These are phyloP conservation scores for Moricandia moricandioides DNA, from an alignment of 345 rosid species.

Conservation along the genomic window DNA sequence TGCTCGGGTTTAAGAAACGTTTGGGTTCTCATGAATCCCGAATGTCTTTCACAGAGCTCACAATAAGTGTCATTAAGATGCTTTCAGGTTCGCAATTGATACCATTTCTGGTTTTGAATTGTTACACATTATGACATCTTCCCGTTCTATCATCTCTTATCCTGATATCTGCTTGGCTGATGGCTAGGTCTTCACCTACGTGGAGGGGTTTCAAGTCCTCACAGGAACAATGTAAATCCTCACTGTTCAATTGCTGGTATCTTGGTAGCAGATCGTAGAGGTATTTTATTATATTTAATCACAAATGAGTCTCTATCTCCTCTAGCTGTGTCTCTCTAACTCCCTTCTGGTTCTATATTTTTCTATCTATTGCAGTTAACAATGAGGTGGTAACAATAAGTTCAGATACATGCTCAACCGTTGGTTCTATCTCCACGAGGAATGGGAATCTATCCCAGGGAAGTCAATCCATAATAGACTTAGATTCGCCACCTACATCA, in stretches of 20 bases:
- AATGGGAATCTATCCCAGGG: constrained; percentile 48
- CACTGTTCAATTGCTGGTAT: constrained; percentile 41
- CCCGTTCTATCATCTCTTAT: constrained; percentile 19
- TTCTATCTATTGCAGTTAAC: constrained; percentile 48
- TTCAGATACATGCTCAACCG: constrained; percentile 48
- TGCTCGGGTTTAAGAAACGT: constrained; percentile 69
- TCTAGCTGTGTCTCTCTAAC: constrained; percentile 6
- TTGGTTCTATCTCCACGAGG: constrained; percentile 43
- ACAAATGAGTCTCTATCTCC: constrained; percentile 7
- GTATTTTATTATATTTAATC: constrained; percentile 41
- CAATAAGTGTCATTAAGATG: constrained; percentile 64
- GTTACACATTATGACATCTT: constrained; percentile 11
- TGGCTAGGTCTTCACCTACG: constrained; percentile 59
- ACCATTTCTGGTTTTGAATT: not conserved
- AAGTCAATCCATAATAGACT: constrained; percentile 43
- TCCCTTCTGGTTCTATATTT: not conserved
- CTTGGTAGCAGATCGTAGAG: constrained; percentile 44
- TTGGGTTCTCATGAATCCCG: constrained; percentile 43
- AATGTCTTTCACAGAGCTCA: constrained; percentile 60
- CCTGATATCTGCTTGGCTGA: constrained; percentile 31
- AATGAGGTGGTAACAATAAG: constrained; percentile 55
- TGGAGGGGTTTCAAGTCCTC: constrained; percentile 29
- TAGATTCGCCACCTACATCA: constrained; percentile 38
- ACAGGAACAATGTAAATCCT: constrained; percentile 32
- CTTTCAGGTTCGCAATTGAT: constrained; percentile 63